Conservation (phyloP, 1,284 basidiomycete species). For the Leccinum variabile region DNA sequence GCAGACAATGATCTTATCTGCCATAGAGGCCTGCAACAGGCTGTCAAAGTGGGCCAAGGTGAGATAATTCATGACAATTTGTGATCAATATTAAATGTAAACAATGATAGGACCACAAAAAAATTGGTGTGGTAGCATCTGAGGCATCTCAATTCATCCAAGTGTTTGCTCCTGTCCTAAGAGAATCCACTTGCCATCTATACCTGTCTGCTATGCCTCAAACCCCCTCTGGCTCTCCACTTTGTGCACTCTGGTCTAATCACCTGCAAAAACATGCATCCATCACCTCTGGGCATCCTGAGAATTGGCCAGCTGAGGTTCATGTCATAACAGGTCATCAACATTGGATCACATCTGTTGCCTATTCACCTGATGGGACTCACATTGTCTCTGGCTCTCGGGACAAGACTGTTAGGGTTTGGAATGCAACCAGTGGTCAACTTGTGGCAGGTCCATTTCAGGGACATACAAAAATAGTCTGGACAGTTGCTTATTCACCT, state of each 20-base stretch:
- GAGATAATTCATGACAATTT: not conserved
- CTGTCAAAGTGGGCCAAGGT: not conserved
- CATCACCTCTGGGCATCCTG: not conserved
- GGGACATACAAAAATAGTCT: not conserved
- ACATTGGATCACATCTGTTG: not conserved
- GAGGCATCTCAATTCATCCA: not conserved
- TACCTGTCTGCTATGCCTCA: not conserved
- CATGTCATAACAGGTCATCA: not conserved
- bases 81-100: not conserved
- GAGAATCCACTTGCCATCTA: not conserved
- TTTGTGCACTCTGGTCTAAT: not conserved
- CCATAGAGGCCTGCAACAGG: not conserved
- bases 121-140: not conserved
- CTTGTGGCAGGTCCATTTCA: not conserved
- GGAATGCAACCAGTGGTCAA: not conserved
- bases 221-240: not conserved
- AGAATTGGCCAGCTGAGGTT: not conserved
- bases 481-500: no score
- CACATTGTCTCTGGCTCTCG: not conserved
- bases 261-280: not conserved
- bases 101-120: no score
- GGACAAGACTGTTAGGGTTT: not conserved
- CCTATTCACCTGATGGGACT: not conserved
- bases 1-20: not conserved
- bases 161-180: not conserved